Conservation (phyloP, 2,329 filamentous ascomycete genomes). For the Penicillium rolfsii region DNA sequence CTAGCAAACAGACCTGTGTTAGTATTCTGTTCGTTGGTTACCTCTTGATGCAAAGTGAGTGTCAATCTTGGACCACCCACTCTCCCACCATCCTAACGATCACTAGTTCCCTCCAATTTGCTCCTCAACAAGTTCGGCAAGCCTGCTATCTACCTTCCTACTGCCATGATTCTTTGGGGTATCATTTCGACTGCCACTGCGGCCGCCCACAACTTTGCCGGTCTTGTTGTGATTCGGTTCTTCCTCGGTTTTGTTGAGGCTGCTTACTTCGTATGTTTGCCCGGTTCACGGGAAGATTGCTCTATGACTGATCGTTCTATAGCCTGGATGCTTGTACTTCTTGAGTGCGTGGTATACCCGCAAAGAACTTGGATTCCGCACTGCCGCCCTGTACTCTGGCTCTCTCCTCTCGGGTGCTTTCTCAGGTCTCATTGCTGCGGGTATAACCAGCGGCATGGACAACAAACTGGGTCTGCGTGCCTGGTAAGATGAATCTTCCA, state of each 20-base stretch:
- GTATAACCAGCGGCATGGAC: slow-evolving; percentile 69
- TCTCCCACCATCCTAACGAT: neutral
- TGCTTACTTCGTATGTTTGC: slow-evolving; percentile 48
- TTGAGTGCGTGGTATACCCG: slow-evolving; percentile 32
- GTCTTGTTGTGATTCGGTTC: slow-evolving; percentile 50
- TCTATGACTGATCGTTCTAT: neutral
- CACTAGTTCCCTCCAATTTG: slow-evolving; percentile 14
- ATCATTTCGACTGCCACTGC: slow-evolving; percentile 56
- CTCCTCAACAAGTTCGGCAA: slow-evolving; percentile 43
- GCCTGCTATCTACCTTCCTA: slow-evolving; percentile 56
- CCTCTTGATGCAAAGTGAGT: slow-evolving; percentile 60
- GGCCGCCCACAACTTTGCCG: slow-evolving; percentile 52
- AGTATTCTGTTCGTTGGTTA: slow-evolving; percentile 60
- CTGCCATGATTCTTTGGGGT: slow-evolving; percentile 63
- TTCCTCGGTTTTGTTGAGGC: slow-evolving; percentile 49
- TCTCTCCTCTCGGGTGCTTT: slow-evolving; percentile 73
- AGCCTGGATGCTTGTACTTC: slow-evolving; percentile 45
- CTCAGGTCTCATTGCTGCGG: slow-evolving; percentile 66
- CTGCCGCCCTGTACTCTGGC: slow-evolving; percentile 60
- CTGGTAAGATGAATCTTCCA: slow-evolving; percentile 41
- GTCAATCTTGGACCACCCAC: neutral
- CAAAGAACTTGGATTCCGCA: slow-evolving; percentile 43
- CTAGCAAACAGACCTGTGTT: slow-evolving; percentile 35
- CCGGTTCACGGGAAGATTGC: too few relatives aligned
- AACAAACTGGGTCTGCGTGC: slow-evolving; percentile 58